phyloP scores from a whole-genome alignment of 2,329 filamentous ascomycete genomes.

The Whalleya microplaca region DNA sequence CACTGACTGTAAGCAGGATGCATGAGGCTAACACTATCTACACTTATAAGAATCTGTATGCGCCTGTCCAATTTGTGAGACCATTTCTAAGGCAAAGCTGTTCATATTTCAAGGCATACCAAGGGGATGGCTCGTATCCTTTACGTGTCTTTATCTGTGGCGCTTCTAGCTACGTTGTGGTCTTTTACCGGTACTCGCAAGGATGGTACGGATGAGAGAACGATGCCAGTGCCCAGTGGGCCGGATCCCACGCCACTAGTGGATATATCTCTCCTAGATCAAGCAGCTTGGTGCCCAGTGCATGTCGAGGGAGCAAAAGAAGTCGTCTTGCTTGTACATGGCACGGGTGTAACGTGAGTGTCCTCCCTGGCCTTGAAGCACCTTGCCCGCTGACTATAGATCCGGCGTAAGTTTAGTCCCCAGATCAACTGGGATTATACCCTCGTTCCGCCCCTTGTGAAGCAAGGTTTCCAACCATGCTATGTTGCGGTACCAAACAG shows the following conservation, averaged over 20 bases:
- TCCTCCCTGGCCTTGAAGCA: background rate
- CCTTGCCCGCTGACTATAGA: too few relatives aligned
- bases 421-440: constrained; percentile 4
- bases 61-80: too few relatives aligned
- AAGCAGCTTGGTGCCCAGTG: constrained; percentile 1
- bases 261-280: background rate
- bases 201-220: background rate
- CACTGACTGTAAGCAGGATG: background rate
- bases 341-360: constrained; percentile 4
- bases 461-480: constrained; percentile 1
- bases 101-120: too few relatives aligned
- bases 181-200: background rate
- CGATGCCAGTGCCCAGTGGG: background rate
- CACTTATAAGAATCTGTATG: too few relatives aligned
- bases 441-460: constrained; percentile 2
- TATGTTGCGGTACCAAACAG: background rate
- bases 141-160: background rate
- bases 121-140: background rate
- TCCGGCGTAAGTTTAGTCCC: background rate
- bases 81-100: too few relatives aligned
- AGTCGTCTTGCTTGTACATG: constrained; percentile 5
- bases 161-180: background rate
- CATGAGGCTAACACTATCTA: background rate
- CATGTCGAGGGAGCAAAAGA: background rate
- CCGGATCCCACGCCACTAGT: background rate